Evolutionary conservation across 2,329 filamentous ascomycete genomes (phyloP), one percentile per base, ranked within the genome.

Genomic region (Dothideomycetes sp.): DNA sequence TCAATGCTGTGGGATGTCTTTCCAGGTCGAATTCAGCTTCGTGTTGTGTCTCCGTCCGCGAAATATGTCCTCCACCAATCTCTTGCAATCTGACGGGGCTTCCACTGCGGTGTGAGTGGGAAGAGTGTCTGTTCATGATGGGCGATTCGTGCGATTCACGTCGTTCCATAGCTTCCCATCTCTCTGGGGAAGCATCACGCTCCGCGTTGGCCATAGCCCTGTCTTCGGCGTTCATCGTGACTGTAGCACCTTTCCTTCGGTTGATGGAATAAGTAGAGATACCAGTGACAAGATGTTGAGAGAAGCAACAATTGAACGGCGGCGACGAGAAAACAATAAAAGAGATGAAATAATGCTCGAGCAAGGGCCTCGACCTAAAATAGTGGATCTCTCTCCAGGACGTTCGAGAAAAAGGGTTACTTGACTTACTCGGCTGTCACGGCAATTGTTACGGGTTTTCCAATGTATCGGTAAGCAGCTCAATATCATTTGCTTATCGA

Each of bases 1-100:
- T 76, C 45, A 88, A 65, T 40, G 74, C 79, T 7, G 81, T 84
- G 13, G 75, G 74, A 49, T 84, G 74, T 43, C 79, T 69, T 56
- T 84, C 81, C 27, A 85, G 69, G 29, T 62, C 61, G 17, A 54
- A 50, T 8, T 54, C 53, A 15, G 56, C 51, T 53, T 85, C 81
- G 50, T 67, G 64, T 47, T 78, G 70, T 4, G 80, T 84, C 4
- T 76, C 69, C n/a, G 77, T 57, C 38, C 78, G 70, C 53, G 72
- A 77, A 62, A 84, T 71, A 44, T 56, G 61, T 36, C 57, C 41
- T 65, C 63, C 46, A 60, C 52, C 31, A 53, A 53, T 16, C 51
- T 65, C 8, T 68, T 69, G 0, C 69, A 68, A 0, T 66, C 67
- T 5, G 71, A 70, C 4, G 70, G 74, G 2, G 64, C 62, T 4